phyloP scores from a whole-genome alignment of 164 flowering plant species.

The Sedum album region DNA sequence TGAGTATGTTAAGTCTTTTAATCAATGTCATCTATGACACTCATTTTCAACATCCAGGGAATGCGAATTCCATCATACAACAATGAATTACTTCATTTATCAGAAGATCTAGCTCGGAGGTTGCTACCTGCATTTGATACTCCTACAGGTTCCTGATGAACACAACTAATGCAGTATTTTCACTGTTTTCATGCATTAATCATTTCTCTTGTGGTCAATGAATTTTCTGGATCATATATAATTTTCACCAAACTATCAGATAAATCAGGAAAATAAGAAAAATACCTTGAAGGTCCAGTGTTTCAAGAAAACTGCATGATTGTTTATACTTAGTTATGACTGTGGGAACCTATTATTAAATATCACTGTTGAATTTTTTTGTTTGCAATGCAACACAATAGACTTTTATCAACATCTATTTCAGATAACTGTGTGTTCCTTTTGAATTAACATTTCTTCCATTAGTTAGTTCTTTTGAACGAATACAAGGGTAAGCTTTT shows the following conservation, averaged over 20 bases:
- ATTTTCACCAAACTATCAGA: not conserved
- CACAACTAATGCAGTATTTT: conserved; percentile 4
- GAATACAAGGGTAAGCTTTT: not conserved
- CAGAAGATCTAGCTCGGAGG: conserved; percentile 83
- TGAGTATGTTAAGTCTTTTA: not conserved
- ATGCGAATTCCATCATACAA: conserved; percentile 83
- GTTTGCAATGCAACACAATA: too few relatives aligned
- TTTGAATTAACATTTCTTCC: too few relatives aligned
- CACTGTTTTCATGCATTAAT: not conserved
- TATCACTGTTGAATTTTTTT: too few relatives aligned
- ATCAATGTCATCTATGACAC: not conserved
- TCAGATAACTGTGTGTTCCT: not conserved
- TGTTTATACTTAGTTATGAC: not conserved
- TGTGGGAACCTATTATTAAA: too few relatives aligned
- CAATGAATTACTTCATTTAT: conserved; percentile 61
- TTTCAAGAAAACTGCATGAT: not conserved
- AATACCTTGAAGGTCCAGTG: not conserved
- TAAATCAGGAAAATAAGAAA: not conserved
- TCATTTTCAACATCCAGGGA: conserved; percentile 38
- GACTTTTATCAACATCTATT: not conserved
- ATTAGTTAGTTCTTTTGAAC: too few relatives aligned
- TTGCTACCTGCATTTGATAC: conserved; percentile 97
- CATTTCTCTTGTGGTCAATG: not conserved
- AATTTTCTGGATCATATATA: not conserved
- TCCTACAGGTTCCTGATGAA: conserved; percentile 64